A percentile compares a stretch with the other conserved stretches of the same genome.
These are phyloP conservation scores for Tulasnella calospora DNA, from an alignment of 768 basidiomycete genomes.

Conservation along the genomic window DNA sequence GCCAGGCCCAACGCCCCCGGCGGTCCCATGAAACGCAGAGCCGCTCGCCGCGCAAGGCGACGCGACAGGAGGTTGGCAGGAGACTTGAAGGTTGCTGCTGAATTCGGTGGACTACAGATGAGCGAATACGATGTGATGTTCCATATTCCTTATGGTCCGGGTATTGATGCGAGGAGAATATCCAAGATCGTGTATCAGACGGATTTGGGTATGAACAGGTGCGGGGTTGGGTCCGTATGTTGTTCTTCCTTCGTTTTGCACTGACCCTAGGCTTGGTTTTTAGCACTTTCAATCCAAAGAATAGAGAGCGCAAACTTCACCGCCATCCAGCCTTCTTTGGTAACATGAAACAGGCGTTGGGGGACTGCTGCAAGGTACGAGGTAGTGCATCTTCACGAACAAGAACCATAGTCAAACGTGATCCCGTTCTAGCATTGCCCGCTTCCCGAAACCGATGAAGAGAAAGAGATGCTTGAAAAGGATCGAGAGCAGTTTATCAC, in stretches of 20 bases:
- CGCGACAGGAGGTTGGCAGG: constrained; percentile 47
- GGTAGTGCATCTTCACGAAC: neutral
- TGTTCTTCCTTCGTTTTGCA: neutral
- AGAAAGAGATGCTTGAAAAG: constrained; percentile 47
- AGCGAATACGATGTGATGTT: constrained; percentile 55
- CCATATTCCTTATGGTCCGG: constrained; percentile 59
- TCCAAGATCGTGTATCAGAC: constrained; percentile 56
- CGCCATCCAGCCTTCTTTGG: constrained; percentile 63
- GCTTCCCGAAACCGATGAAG: constrained; percentile 52
- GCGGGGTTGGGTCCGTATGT: neutral
- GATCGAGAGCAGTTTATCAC: constrained; percentile 53
- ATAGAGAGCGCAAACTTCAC: constrained; percentile 55
- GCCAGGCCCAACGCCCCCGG: constrained; percentile 41
- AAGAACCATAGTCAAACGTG: neutral
- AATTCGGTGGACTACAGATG: constrained; percentile 47
- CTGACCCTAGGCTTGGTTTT: neutral
- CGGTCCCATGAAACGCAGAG: too few species aligned
- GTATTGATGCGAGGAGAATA: constrained; percentile 53
- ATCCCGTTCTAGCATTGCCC: constrained; percentile 47
- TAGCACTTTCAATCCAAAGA: constrained; percentile 59
- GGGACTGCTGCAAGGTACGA: constrained; percentile 57
- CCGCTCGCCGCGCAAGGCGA: constrained; percentile 33
- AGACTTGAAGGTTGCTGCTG: constrained; percentile 48
- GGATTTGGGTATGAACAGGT: constrained; percentile 34
- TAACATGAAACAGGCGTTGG: constrained; percentile 51